Evolutionary conservation across 1,284 basidiomycete species (phyloP), one percentile per base, ranked within the genome.

Genomic region (Puccinia novopanici): DNA sequence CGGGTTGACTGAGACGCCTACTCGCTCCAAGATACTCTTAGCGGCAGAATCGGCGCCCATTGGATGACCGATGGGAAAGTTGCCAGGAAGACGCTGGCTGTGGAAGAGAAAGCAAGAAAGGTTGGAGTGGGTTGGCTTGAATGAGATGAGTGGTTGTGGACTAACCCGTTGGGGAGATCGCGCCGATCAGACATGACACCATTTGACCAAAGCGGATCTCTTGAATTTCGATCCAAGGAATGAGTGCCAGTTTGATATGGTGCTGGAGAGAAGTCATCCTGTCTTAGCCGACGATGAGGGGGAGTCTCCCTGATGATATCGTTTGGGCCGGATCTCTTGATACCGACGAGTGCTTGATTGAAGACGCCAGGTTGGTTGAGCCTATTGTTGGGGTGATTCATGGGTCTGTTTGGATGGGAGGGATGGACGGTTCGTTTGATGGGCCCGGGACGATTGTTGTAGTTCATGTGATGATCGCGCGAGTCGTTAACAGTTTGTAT

Each of bases 401-500:
- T 15, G 8, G 27, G 24, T n/a, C 71, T 54, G 67, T 50, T 37
- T 34, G 37, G 17, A 30, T 57, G 61, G 72, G 40, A 24, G 15
- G 57, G 61, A 63, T 71, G 45, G 45, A 37, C 17, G 45, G 52
- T 10, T 54, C 68, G 68, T 54, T 54, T 71, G 52, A 54, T 50
- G 6, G 45, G 68, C 1, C 68, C 68, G 10, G n/a, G 8, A 52
- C 52, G 68, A 42, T 71, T 50, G 34, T 50, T 45, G 52, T 40
- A 37, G 45, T n/a, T 48, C 45, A 22, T 22, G 15, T 63, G 54
- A 73, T 73, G 77, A 17, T 80, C 77, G 55, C 77, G 77, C 30
- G 77, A 80, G 70, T 80, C 77, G 55, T 73, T 80, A 34, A 80
- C 77, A 27, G 77, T 80, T 50, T 80, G 67, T 30, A 80, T 80